These are phyloP conservation scores for Eutrema salsugineum DNA, from an alignment of 441 rosid species.

Conservation along the genomic window DNA sequence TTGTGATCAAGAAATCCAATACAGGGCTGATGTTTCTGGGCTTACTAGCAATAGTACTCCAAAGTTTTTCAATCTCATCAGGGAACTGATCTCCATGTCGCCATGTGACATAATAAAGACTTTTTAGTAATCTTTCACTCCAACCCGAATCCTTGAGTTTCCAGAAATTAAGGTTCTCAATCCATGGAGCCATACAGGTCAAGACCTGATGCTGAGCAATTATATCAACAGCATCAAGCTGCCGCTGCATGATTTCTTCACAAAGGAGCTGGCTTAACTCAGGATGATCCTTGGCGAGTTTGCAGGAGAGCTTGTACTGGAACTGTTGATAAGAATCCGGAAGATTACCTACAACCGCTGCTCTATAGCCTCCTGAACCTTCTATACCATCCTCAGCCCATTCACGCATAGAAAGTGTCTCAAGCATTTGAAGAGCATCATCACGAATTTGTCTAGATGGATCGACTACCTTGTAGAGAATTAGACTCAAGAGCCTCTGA, in stretches of 20 bases:
- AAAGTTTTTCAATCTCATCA: conserved; percentile 98
- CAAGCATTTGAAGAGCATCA: conserved; percentile 99
- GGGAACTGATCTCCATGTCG: conserved; percentile 99
- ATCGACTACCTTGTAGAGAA: conserved; percentile 98
- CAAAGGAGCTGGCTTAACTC: conserved; percentile 96
- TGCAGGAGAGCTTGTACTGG: conserved; percentile 97
- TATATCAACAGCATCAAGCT: conserved; percentile 99
- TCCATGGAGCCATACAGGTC: conserved; percentile 99
- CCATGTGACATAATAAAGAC: conserved; percentile 98
- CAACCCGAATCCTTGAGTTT: conserved; percentile 99
- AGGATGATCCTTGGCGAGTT: conserved; percentile 98
- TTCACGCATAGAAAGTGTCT: conserved; percentile 95
- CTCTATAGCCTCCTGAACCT: conserved; percentile 91
- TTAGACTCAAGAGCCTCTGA: conserved; percentile 94
- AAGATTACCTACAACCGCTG: conserved; percentile 99
- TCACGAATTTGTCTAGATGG: conserved; percentile 98
- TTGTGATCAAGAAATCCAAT: conserved; percentile 93
- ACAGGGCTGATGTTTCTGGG: conserved; percentile 96
- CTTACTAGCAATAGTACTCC: conserved; percentile 99
- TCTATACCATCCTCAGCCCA: conserved; percentile 98
- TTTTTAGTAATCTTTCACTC: conserved; percentile 94
- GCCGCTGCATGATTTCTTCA: conserved; percentile 98
- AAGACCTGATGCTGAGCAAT: conserved; percentile 99
- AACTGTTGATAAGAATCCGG: conserved; percentile 99
- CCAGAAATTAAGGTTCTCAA: conserved; percentile 98